A percentile compares a stretch with the other conserved stretches of the same genome.
These are phyloP conservation scores for Fragaria nilgerrensis DNA, from an alignment of 306 rosid species.

Conservation along the genomic window DNA sequence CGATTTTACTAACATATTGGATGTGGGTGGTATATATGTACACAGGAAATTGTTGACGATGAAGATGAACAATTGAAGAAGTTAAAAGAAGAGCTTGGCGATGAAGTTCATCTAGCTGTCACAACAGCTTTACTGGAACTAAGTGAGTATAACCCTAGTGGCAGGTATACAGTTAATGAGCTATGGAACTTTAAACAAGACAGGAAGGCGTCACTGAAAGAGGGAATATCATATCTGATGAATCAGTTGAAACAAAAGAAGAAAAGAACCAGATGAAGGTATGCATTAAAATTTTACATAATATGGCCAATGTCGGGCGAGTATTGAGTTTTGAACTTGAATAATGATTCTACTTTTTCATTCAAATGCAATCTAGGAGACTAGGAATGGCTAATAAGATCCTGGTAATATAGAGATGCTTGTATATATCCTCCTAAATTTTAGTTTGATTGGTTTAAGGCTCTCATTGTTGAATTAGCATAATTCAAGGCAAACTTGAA, in stretches of 20 bases:
- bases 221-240: constrained; percentile 37
- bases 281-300: neutral
- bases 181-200: constrained; percentile 53
- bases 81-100: constrained; percentile 47
- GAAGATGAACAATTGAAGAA: constrained; percentile 44
- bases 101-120: constrained; percentile 41
- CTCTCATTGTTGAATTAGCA: neutral
- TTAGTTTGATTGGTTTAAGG: neutral
- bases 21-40: neutral
- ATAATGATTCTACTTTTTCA: neutral
- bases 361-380: neutral
- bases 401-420: neutral
- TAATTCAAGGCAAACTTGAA: neutral
- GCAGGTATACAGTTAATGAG: constrained; percentile 46
- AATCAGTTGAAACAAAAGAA: constrained; percentile 40
- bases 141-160: constrained; percentile 64
- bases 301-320: neutral
- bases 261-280: constrained; percentile 23
- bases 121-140: constrained; percentile 47
- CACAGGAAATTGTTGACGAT: constrained; percentile 50
- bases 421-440: too few relatives aligned
- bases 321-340: neutral
- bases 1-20: neutral
- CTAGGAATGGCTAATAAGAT: neutral
- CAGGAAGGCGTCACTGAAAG: constrained; percentile 49